These are phyloP conservation scores for Parascedosporium putredinis DNA, from an alignment of 2,329 filamentous ascomycete species.

Conservation along the genomic window DNA sequence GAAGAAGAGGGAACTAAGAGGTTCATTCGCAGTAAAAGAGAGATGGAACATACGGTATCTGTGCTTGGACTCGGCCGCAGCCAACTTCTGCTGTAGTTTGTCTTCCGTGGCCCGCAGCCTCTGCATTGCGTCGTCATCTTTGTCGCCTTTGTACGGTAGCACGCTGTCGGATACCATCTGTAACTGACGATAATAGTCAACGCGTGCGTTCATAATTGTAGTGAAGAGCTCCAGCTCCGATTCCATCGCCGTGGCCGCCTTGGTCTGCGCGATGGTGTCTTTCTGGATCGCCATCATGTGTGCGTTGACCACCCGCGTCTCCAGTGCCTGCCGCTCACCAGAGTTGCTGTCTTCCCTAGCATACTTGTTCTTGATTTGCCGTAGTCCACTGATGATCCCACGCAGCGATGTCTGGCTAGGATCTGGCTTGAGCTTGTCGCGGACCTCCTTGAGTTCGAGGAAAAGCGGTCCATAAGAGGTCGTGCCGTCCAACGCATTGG, in stretches of 20 bases:
- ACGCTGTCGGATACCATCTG: constrained; percentile 88
- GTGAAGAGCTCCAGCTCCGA: constrained; percentile 69
- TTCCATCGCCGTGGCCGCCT: constrained; percentile 39
- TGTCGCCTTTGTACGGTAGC: constrained; percentile 56
- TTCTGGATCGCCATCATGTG: constrained; percentile 53
- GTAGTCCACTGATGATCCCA: constrained; percentile 58
- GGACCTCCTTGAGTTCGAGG: constrained; percentile 38
- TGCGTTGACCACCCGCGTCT: constrained; percentile 53
- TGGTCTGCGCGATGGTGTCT: constrained; percentile 39
- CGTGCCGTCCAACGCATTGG: constrained; percentile 48
- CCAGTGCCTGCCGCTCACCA: constrained; percentile 46
- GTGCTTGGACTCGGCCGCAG: constrained; percentile 58
- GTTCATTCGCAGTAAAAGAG: no score
- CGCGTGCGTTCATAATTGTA: constrained; percentile 68
- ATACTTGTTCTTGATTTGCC: constrained; percentile 34
- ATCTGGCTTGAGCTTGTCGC: constrained; percentile 36
- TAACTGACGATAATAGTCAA: constrained; percentile 85
- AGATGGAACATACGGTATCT: constrained; percentile 56
- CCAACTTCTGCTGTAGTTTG: constrained; percentile 45
- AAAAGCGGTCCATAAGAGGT: constrained; percentile 61
- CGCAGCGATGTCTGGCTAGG: constrained; percentile 54
- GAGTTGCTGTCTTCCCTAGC: constrained; percentile 13
- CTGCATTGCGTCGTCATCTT: constrained; percentile 37
- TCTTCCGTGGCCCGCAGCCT: constrained; percentile 23
- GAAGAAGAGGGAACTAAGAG: background rate